A percentile compares a stretch with the other conserved stretches of the same genome.
Conservation (phyloP, 2,329 filamentous ascomycete species). For the Trichoderma sp. region DNA sequence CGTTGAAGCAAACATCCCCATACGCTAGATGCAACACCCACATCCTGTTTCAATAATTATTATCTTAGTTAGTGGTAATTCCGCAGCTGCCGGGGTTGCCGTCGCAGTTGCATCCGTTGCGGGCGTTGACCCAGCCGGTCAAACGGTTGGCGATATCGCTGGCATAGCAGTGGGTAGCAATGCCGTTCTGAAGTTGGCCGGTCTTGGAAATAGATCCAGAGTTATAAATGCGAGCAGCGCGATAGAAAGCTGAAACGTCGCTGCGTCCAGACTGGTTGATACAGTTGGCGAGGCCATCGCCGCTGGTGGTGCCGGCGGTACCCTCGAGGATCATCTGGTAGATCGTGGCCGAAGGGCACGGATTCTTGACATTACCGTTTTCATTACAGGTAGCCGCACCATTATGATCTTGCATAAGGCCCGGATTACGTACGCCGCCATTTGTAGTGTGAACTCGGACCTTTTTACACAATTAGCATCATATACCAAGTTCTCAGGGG, state of each 20-base stretch:
- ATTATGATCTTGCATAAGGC: slow-evolving; percentile 41
- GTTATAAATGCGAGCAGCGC: slow-evolving; percentile 27
- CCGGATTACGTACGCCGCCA: slow-evolving; percentile 43
- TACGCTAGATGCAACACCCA: not conserved
- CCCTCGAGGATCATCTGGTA: slow-evolving; percentile 26
- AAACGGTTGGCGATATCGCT: slow-evolving; percentile 27
- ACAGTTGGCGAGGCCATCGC: not conserved
- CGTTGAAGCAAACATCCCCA: not conserved
- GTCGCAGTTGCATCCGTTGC: slow-evolving; percentile 25
- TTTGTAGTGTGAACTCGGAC: slow-evolving; percentile 40
- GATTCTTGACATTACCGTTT: slow-evolving; percentile 23
- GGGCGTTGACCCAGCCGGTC: slow-evolving; percentile 26
- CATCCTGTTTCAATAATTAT: not conserved
- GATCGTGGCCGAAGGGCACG: slow-evolving; percentile 30
- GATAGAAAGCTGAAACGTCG: slow-evolving; percentile 22
- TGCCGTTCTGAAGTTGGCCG: slow-evolving; percentile 23
- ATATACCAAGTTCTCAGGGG: too few species aligned
- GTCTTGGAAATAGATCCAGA: slow-evolving; percentile 24
- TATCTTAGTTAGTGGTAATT: not conserved
- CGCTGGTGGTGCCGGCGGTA: too few species aligned
- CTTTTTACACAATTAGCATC: too few species aligned
- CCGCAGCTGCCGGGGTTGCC: slow-evolving; percentile 11
- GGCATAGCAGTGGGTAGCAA: slow-evolving; percentile 26
- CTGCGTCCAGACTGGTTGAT: slow-evolving; percentile 12
- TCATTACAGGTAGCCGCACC: too few species aligned